phyloP scores from a whole-genome alignment of 805 yeast genomes.

The Ogataea kodamae region DNA sequence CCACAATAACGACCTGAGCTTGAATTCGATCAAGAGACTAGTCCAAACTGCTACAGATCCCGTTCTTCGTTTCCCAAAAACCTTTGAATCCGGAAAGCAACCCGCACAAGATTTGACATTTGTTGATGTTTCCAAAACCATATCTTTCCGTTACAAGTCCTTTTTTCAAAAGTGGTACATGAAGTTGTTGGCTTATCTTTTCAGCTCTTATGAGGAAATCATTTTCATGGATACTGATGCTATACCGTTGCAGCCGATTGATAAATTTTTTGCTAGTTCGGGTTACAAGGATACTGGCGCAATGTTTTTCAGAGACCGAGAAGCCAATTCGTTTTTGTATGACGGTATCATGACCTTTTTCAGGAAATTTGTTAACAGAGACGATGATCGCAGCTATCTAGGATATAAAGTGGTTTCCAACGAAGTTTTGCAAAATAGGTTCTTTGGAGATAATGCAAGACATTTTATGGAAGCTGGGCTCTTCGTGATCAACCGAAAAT shows the following conservation, averaged over 20 bases:
- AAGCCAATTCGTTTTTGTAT: slow-evolving; percentile 35
- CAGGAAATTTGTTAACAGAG: slow-evolving; percentile 44
- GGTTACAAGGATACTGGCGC: slow-evolving; percentile 38
- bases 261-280: slow-evolving; percentile 36
- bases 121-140: slow-evolving; percentile 33
- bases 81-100: slow-evolving; percentile 18
- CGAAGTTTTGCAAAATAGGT: slow-evolving; percentile 36
- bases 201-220: slow-evolving; percentile 55
- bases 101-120: slow-evolving; percentile 30
- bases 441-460: slow-evolving; percentile 40
- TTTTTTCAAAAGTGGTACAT: slow-evolving; percentile 31
- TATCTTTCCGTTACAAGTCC: slow-evolving; percentile 23
- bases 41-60: slow-evolving; percentile 36
- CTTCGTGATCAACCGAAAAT: slow-evolving; percentile 42
- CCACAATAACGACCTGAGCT: slow-evolving; percentile 40
- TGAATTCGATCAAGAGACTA: slow-evolving; percentile 32
- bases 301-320: slow-evolving; percentile 49
- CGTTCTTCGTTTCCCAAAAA: slow-evolving; percentile 27
- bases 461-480: slow-evolving; percentile 50
- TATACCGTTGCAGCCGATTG: slow-evolving; percentile 36
- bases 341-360: slow-evolving; percentile 43
- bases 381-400: slow-evolving; percentile 38
- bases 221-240: slow-evolving; percentile 54
- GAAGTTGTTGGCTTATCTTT: slow-evolving; percentile 55
- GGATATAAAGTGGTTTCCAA: slow-evolving; percentile 36